Base-by-base conservation (phyloP, 352 stramenopile species). In the Pythium coloratum region DNA sequence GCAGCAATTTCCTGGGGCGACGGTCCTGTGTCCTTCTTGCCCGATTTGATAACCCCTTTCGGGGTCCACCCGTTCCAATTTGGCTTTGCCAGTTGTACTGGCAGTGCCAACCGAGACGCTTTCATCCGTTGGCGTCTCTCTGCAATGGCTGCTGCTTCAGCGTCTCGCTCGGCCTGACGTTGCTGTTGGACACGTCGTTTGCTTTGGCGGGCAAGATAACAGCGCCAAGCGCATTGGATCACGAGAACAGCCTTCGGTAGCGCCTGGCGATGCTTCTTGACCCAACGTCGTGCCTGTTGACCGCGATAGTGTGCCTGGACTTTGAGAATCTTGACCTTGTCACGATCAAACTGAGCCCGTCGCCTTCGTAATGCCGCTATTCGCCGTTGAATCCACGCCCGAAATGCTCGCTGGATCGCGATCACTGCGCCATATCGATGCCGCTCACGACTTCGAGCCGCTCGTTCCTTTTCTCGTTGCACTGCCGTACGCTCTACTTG, bases 181-280 rank as follows among this genome's bases (percentile, higher is more conserved):
- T 55, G 18, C 28, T 62, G 14, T 13, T 66, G 62, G 2, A 60
- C 55, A 9, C 16, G 20, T 10, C 34, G 32, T 26, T 68, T 71
- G n/a, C 66, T 33, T 18, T 14, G 24, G 33, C 69, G 76, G n/a
- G 76, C 77, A 16, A 60, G 14, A 32, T 63, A 82, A 26, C 75
- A 81, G 42, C 81, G 73, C 80, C 81, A 92, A 1, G 75, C 77
- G 40, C 76, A 76, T 33, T 90, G 84, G 12, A 92, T 68, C 33
- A 64, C 30, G 12, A 72, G 34, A 51, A 82, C 66, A 2, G 80
- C 72, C 18, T 40, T 60, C 4, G 44, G 24, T 12, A 86, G 63
- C 28, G 73, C 58, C 0, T 55, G 1, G 12, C 66, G 70, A 38
- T 89, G 67, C 6, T 66, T 57, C 13, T 9, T 18, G 6, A 33